Conservation (phyloP, 2,329 filamentous ascomycete genomes). For the Pyrenophora teres region DNA sequence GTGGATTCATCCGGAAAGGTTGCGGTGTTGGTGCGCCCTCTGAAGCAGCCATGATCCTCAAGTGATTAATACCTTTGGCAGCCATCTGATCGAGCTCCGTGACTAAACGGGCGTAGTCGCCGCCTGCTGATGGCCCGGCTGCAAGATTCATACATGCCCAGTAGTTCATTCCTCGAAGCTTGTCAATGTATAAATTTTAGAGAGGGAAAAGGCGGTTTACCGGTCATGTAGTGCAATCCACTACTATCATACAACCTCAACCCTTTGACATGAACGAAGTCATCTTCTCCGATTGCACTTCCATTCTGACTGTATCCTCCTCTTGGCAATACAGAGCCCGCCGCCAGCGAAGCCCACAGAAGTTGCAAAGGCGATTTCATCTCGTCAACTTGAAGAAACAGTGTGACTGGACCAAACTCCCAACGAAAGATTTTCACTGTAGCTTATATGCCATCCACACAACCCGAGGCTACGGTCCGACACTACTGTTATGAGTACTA, state of each 20-base stretch:
- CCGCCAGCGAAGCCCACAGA: constrained; percentile 19
- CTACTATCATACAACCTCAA: constrained; percentile 41
- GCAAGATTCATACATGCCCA: constrained; percentile 51
- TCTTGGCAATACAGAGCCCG: constrained; percentile 11
- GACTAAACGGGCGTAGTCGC: constrained; percentile 45
- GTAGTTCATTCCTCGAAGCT: constrained; percentile 43
- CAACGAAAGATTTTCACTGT: neutral
- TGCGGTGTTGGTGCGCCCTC: constrained; percentile 47
- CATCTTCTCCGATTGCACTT: constrained; percentile 31
- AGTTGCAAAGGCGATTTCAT: constrained; percentile 20
- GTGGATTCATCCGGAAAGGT: constrained; percentile 48
- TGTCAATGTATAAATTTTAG: neutral
- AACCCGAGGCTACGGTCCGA: constrained; percentile 4
- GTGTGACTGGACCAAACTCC: neutral
- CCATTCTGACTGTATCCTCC: constrained; percentile 2
- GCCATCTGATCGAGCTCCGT: constrained; percentile 50
- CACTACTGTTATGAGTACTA: neutral
- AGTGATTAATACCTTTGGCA: constrained; percentile 47
- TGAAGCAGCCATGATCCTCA: constrained; percentile 49
- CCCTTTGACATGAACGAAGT: constrained; percentile 46
- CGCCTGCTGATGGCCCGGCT: constrained; percentile 41
- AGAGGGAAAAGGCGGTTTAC: neutral
- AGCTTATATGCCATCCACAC: constrained; percentile 14
- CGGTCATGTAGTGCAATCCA: constrained; percentile 47
- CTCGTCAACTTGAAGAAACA: neutral